Conservation (phyloP, 1,284 basidiomycete species). For the Porodaedalea pini region DNA sequence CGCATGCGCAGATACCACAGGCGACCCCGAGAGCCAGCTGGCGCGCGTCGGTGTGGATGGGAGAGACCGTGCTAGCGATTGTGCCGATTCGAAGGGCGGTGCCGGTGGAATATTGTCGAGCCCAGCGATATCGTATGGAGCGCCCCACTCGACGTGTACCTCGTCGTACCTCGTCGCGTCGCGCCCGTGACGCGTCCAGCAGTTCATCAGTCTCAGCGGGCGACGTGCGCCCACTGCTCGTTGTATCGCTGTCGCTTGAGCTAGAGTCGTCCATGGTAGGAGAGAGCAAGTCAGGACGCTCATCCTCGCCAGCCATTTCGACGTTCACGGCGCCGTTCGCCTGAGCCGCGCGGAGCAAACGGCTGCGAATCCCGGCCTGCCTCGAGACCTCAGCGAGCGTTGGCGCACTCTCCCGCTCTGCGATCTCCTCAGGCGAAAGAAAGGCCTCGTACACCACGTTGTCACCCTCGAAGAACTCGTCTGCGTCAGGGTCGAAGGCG, state of each 20-base stretch:
- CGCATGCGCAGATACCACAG: background rate
- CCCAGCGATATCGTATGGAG: background rate
- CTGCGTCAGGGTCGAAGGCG: slow-evolving; percentile 75
- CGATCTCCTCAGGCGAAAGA: slow-evolving; percentile 37
- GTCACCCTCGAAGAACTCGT: slow-evolving; percentile 61
- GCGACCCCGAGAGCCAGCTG: slow-evolving; percentile 1
- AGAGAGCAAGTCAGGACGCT: slow-evolving; percentile 13
- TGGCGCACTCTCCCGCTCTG: background rate
- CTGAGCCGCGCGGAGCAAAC: background rate
- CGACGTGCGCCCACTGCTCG: slow-evolving; percentile 10
- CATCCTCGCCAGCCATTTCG: slow-evolving; percentile 1
- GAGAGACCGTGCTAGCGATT: slow-evolving; percentile 4
- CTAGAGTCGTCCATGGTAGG: slow-evolving; percentile 5
- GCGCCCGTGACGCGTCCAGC: background rate
- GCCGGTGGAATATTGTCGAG: background rate
- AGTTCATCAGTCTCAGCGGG: slow-evolving; percentile 1
- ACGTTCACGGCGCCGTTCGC: background rate
- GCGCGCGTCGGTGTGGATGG: slow-evolving; percentile 13
- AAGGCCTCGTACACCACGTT: slow-evolving; percentile 67
- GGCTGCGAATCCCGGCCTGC: background rate
- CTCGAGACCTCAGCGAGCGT: background rate
- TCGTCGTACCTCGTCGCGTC: background rate
- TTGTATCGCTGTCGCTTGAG: slow-evolving; percentile 1
- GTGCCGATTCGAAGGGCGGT: background rate
- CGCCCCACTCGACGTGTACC: background rate